phyloP scores from a whole-genome alignment of 179 eudicot species.

The Sideroxylon spinosum region DNA sequence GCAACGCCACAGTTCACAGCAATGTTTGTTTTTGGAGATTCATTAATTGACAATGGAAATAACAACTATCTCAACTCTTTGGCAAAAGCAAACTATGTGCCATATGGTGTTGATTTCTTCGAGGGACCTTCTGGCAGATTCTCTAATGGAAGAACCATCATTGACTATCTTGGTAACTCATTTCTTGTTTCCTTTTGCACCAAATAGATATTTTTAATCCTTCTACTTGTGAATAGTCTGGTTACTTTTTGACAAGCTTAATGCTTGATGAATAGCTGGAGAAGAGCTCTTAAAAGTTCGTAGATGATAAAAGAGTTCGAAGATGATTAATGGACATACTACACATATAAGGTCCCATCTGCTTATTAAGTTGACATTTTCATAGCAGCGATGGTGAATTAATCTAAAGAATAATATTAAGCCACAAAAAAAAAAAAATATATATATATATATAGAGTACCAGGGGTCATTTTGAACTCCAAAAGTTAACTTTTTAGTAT shows the following conservation, averaged over 20 bases:
- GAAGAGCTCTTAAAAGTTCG: too few species aligned
- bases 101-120: constrained; percentile 72
- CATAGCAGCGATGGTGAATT: too few species aligned
- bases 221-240: too few species aligned
- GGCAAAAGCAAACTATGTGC: constrained; percentile 68
- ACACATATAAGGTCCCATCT: not conserved
- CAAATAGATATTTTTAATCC: too few species aligned
- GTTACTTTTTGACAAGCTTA: not conserved
- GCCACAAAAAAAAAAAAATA: too few species aligned
- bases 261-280: too few species aligned
- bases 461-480: too few species aligned
- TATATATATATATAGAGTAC: too few species aligned
- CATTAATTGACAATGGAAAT: constrained; percentile 67
- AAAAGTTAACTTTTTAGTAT: too few species aligned
- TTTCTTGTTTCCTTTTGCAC: not conserved
- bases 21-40: constrained; percentile 75
- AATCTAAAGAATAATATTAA: too few species aligned
- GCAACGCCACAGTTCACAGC: constrained; percentile 44
- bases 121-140: constrained; percentile 78
- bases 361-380: not conserved
- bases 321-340: too few species aligned
- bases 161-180: constrained; percentile 50
- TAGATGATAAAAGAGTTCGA: too few species aligned
- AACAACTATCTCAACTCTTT: constrained; percentile 55
- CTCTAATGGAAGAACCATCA: constrained; percentile 59